Conservation (phyloP, 345 rosid genomes). For the Pugionium dolabratum region DNA sequence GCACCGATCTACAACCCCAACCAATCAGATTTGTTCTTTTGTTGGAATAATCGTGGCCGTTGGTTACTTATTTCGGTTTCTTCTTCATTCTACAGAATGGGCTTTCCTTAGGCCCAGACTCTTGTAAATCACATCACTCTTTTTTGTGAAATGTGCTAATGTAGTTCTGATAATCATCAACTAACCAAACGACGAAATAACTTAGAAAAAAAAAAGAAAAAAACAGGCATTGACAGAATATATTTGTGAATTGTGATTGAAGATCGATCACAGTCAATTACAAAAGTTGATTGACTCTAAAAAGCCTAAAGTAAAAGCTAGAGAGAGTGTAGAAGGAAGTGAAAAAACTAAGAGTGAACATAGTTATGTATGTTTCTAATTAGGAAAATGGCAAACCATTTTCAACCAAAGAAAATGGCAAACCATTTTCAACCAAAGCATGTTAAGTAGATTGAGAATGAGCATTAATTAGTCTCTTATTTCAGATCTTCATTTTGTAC, state of each 20-base stretch:
- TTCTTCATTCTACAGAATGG: constrained; percentile 26
- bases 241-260: not conserved
- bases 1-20: not conserved
- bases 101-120: constrained; percentile 12
- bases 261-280: not conserved
- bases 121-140: not conserved
- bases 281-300: not conserved
- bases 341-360: not conserved
- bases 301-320: constrained; percentile 6
- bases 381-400: not conserved
- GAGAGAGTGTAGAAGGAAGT: not conserved
- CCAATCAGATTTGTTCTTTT: constrained; percentile 32
- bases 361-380: not conserved
- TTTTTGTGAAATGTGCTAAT: too few relatives aligned
- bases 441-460: not conserved
- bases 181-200: too few relatives aligned
- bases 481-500: constrained; percentile 3
- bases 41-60: constrained; percentile 36
- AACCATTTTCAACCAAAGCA: constrained; percentile 11
- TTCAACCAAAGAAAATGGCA: constrained; percentile 4
- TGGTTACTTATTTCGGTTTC: constrained; percentile 6
- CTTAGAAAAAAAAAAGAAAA: too few relatives aligned
- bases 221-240: too few relatives aligned
- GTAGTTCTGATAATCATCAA: too few relatives aligned
- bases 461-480: not conserved